These are phyloP conservation scores for Microbotryomycetes sp. DNA, from an alignment of 1,284 basidiomycete genomes.

Conservation along the genomic window DNA sequence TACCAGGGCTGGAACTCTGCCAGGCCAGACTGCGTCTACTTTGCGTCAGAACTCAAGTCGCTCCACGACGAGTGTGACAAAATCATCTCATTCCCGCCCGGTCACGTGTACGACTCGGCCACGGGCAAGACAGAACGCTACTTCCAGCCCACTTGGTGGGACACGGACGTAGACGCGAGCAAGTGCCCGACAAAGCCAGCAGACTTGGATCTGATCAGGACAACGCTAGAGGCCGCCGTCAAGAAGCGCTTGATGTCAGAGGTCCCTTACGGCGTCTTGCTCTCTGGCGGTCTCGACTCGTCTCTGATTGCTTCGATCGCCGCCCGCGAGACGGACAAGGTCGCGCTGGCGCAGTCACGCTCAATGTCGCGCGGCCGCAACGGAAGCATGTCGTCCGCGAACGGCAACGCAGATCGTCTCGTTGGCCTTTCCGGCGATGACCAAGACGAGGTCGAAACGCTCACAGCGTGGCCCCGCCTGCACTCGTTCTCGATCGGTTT, in stretches of 20 bases:
- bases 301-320: conserved; percentile 95
- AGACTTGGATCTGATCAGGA: conserved; percentile 66
- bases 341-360: conserved; percentile 60
- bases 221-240: conserved; percentile 84
- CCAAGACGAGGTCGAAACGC: conserved; percentile 44
- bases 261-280: conserved; percentile 94
- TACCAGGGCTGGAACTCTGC: conserved; percentile 92
- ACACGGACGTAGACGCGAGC: conserved; percentile 58
- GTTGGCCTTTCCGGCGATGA: conserved; percentile 28
- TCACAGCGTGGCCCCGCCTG: conserved; percentile 89
- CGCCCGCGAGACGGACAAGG: conserved; percentile 91
- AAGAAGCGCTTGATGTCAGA: conserved; percentile 97
- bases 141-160: conserved; percentile 80
- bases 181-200: conserved; percentile 57
- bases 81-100: conserved; percentile 92
- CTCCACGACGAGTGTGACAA: conserved; percentile 89
- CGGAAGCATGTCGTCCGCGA: background rate
- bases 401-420: conserved; percentile 14
- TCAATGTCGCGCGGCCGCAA: conserved; percentile 24
- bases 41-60: conserved; percentile 94
- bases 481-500: conserved; percentile 98
- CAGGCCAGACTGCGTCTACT: conserved; percentile 77
- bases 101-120: conserved; percentile 83
- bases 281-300: conserved; percentile 93
- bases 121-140: conserved; percentile 71